phyloP scores from a whole-genome alignment of 202 grass and related monocot species.

The Sporobolus alterniflorus region DNA sequence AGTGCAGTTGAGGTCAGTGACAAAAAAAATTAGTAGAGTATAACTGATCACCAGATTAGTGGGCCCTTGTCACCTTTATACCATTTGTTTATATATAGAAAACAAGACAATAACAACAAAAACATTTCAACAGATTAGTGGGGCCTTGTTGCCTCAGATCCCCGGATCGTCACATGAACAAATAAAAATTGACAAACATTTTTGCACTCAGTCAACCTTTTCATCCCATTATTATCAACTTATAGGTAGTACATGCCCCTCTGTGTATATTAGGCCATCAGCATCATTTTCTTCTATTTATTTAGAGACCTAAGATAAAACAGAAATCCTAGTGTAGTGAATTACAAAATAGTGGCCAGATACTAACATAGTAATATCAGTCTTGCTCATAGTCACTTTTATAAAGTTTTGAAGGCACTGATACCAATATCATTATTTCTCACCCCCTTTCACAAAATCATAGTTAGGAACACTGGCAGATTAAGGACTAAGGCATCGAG shows the following conservation, averaged over 20 bases:
- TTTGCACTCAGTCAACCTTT: no score
- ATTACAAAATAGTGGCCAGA: background rate
- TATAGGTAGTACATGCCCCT: background rate
- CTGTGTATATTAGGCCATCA: background rate
- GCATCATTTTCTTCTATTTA: slow-evolving; percentile 1
- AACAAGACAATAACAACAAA: no score
- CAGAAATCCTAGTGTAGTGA: background rate
- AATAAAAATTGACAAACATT: no score
- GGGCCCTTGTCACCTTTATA: no score
- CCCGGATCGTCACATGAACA: no score
- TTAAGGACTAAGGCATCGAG: background rate
- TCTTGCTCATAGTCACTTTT: background rate
- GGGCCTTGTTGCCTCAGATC: no score
- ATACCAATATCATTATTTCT: background rate
- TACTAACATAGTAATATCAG: background rate
- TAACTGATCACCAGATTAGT: no score
- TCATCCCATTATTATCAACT: no score
- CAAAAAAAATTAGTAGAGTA: no score
- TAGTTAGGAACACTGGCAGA: background rate
- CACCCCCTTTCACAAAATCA: background rate
- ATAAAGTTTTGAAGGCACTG: background rate
- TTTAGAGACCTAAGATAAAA: slow-evolving; percentile 5
- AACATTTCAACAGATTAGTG: no score
- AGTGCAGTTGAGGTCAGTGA: no score
- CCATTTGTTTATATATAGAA: no score